Evolutionary conservation across 768 basidiomycete genomes (phyloP).

Genomic region (button mushroom (Agaricus bisporus)): DNA sequence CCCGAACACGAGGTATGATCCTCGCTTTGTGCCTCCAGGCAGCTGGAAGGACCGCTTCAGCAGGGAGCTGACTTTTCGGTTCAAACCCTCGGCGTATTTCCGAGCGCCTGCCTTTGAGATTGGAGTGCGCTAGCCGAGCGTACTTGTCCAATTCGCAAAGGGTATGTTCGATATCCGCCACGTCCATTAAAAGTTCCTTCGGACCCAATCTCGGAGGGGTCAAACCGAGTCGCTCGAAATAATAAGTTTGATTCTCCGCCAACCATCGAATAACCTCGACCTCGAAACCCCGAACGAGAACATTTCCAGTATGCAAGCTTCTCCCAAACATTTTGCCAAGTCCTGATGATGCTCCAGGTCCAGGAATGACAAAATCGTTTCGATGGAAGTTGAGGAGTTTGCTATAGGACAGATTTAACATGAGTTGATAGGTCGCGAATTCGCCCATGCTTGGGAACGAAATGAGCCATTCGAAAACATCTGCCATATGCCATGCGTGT

Average conservation of each 20-base stretch:
- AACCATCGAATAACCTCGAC: slow-evolving; percentile 62
- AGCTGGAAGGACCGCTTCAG: slow-evolving; percentile 34
- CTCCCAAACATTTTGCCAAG: slow-evolving; percentile 61
- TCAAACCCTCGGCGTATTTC: slow-evolving; percentile 33
- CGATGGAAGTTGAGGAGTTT: slow-evolving; percentile 53
- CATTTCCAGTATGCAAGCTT: slow-evolving; percentile 25
- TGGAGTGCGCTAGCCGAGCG: slow-evolving; percentile 48
- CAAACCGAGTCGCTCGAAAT: slow-evolving; percentile 56
- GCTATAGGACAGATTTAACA: slow-evolving; percentile 55
- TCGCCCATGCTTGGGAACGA: slow-evolving; percentile 69
- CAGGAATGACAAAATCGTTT: slow-evolving; percentile 65
- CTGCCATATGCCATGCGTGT: slow-evolving; percentile 47
- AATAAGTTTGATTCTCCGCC: slow-evolving; percentile 47
- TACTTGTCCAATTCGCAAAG: slow-evolving; percentile 81
- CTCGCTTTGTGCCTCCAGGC: slow-evolving; percentile 53
- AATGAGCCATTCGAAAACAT: slow-evolving; percentile 55
- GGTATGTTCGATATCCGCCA: slow-evolving; percentile 74
- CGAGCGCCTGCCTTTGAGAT: slow-evolving; percentile 34
- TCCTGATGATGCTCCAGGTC: slow-evolving; percentile 61
- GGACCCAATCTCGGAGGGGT: slow-evolving; percentile 47
- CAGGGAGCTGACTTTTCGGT: slow-evolving; percentile 17
- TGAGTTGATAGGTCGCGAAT: slow-evolving; percentile 67
- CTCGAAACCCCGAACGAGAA: slow-evolving; percentile 33
- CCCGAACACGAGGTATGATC: slow-evolving; percentile 33
- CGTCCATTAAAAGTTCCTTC: slow-evolving; percentile 42